Percentiles rank a stretch among this genome's conserved stretches.
Conservation (phyloP, 192 early-diverging fungal genomes). For the Podila horticola region DNA sequence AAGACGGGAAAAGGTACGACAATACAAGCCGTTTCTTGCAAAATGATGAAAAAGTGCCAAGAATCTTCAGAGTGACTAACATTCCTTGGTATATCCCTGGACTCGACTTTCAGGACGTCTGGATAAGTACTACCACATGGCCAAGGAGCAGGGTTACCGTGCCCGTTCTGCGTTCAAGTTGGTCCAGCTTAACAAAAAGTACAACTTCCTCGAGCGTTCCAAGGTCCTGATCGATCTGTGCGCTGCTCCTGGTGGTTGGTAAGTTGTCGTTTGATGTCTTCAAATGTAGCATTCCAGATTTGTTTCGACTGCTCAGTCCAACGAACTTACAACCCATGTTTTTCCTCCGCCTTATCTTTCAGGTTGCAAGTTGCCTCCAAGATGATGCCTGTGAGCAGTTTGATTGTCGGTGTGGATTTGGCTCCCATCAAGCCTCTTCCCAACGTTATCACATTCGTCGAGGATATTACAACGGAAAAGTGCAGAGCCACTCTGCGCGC, state of each 20-base stretch:
- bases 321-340: not conserved
- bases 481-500: constrained; percentile 86
- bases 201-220: constrained; percentile 92
- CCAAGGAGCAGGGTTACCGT: constrained; percentile 99
- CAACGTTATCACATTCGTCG: constrained; percentile 92
- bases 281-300: not conserved
- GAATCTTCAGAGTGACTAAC: not conserved
- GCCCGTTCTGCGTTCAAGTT: constrained; percentile 99
- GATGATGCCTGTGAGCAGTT: constrained; percentile 96
- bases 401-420: constrained; percentile 96
- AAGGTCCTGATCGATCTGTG: constrained; percentile 95
- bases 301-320: not conserved
- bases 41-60: not conserved
- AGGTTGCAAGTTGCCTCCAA: constrained; percentile 95
- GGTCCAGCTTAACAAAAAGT: constrained; percentile 99
- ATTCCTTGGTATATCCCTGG: not conserved
- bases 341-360: not conserved
- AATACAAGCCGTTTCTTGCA: not conserved
- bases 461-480: constrained; percentile 96
- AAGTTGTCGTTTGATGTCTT: constrained; percentile 23
- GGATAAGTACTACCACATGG: constrained; percentile 99
- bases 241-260: constrained; percentile 98
- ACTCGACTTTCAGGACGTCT: constrained; percentile 79
- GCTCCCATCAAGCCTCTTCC: constrained; percentile 97
- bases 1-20: constrained; percentile 61